Percentiles rank a stretch among this genome's conserved stretches.
phyloP scores from a whole-genome alignment of 306 rosid species.

The Geum urbanum region DNA sequence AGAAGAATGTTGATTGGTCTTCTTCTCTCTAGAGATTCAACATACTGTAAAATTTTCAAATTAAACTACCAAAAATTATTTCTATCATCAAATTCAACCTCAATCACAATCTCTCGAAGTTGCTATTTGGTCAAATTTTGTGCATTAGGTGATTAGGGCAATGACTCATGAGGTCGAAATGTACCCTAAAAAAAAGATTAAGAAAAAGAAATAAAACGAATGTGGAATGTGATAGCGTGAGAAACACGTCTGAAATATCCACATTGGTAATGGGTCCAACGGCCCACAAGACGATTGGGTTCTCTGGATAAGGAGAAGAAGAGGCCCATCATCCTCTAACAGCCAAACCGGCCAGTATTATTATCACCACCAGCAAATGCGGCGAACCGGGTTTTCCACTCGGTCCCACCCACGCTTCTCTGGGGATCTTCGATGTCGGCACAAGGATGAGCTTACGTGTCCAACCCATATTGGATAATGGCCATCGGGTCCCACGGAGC shows the following conservation, averaged over 20 bases:
- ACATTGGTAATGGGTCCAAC: constrained; percentile 21
- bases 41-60: too few species aligned
- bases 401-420: constrained; percentile 17
- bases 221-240: constrained; percentile 14
- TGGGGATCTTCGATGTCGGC: background rate
- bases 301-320: constrained; percentile 27
- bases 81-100: too few species aligned
- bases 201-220: background rate
- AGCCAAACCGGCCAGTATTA: background rate
- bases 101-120: too few species aligned
- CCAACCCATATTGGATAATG: background rate
- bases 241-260: constrained; percentile 34
- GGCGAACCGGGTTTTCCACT: constrained; percentile 8
- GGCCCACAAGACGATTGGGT: background rate
- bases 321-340: constrained; percentile 3
- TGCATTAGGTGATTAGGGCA: too few species aligned
- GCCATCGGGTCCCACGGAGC: constrained; percentile 8
- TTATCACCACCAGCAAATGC: constrained; percentile 25
- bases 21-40: too few species aligned
- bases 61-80: too few species aligned
- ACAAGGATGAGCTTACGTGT: constrained; percentile 13
- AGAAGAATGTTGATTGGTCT: too few species aligned
- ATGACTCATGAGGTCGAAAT: too few species aligned
- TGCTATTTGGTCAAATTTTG: too few species aligned
- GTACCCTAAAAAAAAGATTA: too few species aligned